Evolutionary conservation across 345 rosid species (phyloP).

Genomic region (Euphorbia lathyris): DNA sequence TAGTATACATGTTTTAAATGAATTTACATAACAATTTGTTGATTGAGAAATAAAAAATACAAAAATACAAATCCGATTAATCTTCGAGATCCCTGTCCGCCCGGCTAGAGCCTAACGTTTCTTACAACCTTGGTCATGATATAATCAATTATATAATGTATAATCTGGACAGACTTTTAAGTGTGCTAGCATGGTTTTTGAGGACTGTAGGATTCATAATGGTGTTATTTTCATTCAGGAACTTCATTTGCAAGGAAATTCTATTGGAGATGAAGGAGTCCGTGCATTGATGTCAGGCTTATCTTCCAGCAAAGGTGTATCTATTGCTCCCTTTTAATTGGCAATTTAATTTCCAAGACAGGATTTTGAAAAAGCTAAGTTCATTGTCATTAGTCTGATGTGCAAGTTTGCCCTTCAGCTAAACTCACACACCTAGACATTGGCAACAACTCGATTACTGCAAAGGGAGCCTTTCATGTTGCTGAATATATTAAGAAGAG

Average conservation of each 20-base stretch:
- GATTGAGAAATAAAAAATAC: too few species aligned
- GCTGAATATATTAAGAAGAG: slow-evolving; percentile 83
- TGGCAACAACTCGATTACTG: slow-evolving; percentile 85
- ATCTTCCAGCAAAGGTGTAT: slow-evolving; percentile 77
- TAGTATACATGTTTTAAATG: too few species aligned
- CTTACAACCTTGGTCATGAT: too few species aligned
- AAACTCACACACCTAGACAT: slow-evolving; percentile 70
- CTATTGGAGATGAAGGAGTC: slow-evolving; percentile 91
- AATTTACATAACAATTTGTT: too few species aligned
- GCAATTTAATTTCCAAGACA: slow-evolving; percentile 3
- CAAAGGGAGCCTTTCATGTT: slow-evolving; percentile 77
- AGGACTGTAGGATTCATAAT: slow-evolving; percentile 4
- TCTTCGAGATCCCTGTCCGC: too few species aligned
- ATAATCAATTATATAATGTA: too few species aligned
- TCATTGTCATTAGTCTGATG: slow-evolving; percentile 16
- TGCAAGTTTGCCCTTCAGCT: slow-evolving; percentile 41
- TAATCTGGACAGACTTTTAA: not conserved
- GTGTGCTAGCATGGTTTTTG: not conserved
- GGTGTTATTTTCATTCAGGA: slow-evolving; percentile 44
- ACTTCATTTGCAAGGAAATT: slow-evolving; percentile 93
- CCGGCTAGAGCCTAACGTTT: too few species aligned
- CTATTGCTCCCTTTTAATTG: slow-evolving; percentile 11
- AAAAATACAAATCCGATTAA: too few species aligned
- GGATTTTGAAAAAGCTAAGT: not conserved
- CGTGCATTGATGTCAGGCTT: slow-evolving; percentile 81